Evolutionary conservation across 1,284 basidiomycete species (phyloP), one percentile per base, ranked within the genome.

Genomic region (Phellopilus nigrolimitatus): DNA sequence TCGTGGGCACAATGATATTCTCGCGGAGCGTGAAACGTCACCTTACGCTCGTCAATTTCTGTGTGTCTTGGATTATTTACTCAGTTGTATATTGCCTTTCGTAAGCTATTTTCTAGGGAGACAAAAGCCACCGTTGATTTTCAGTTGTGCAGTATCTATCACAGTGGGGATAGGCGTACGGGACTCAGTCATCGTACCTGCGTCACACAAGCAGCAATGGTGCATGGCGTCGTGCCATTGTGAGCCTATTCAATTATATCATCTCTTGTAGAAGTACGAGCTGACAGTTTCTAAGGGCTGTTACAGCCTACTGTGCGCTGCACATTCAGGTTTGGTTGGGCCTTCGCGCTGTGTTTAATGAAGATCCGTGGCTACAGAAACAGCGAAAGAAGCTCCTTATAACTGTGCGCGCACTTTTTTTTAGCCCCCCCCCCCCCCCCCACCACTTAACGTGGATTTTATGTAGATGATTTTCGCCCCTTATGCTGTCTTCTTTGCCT

Each of bases 191-290:
- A 21, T 7, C 42, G 49, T 28, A 24, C 49, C 5, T 54, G 53
- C 31, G 27, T 49, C 17, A 47, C 47, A 3, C 53, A 54, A 37
- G 47, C 53, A 24, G 54, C 43, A 6, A 47, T 57, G 47, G 44
- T 57, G 12, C 47, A 53, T 30, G 54, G 54, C 4, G 49, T 53
- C 8, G 47, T 55, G 7, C 44, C 56, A 5, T 42, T 57, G 56
- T 43, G 25, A 42, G 49, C 22, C 3, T 24, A 1, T n/a, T n/a
- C 7, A 15, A 19, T 17, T 19, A 7, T 21, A 9, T 37, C 17
- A 24, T n/a, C n/a, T n/a, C n/a, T n/a, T n/a, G n/a, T n/a, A n/a
- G n/a, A n/a, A n/a, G n/a, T n/a, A n/a, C n/a, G n/a, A n/a, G n/a
- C n/a, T n/a, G n/a, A n/a, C 17, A 5, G 24, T 19, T 19, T 22